These are phyloP conservation scores for Schizosaccharomyces lindneri DNA, from an alignment of 805 yeast species.

Conservation along the genomic window DNA sequence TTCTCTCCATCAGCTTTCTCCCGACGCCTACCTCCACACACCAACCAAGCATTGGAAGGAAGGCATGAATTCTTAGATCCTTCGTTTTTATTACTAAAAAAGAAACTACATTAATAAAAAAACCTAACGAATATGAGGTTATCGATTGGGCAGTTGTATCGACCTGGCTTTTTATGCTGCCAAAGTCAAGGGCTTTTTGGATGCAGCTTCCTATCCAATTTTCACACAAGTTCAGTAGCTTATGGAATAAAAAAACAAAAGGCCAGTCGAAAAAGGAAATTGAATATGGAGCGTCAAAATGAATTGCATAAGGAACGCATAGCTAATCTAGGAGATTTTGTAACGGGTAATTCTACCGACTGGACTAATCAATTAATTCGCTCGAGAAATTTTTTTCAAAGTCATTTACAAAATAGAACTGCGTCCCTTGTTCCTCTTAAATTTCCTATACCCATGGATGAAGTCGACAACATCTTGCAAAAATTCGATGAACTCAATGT, in stretches of 20 bases:
- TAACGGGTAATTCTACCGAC: background rate
- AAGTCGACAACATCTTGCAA: background rate
- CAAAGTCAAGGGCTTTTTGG: too few relatives aligned
- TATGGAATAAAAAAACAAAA: background rate
- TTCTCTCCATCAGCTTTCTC: too few relatives aligned
- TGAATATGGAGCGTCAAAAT: background rate
- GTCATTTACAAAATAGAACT: too few relatives aligned
- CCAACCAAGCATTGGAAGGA: too few relatives aligned
- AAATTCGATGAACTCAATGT: background rate
- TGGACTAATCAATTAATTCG: background rate
- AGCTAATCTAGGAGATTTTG: background rate
- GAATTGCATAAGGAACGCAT: background rate
- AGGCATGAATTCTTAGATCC: too few relatives aligned
- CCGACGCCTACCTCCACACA: too few relatives aligned
- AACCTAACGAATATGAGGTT: too few relatives aligned
- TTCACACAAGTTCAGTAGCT: background rate
- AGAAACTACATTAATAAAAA: too few relatives aligned
- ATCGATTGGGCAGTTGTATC: too few relatives aligned
- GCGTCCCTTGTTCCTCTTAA: background rate
- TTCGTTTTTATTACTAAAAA: too few relatives aligned
- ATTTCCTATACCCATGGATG: background rate
- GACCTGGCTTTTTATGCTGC: too few relatives aligned
- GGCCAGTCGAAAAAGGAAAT: background rate
- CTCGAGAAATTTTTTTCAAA: too few relatives aligned
- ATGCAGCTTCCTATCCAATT: background rate